Conservation (phyloP, 768 basidiomycete genomes). For the Obba rivulosa region DNA sequence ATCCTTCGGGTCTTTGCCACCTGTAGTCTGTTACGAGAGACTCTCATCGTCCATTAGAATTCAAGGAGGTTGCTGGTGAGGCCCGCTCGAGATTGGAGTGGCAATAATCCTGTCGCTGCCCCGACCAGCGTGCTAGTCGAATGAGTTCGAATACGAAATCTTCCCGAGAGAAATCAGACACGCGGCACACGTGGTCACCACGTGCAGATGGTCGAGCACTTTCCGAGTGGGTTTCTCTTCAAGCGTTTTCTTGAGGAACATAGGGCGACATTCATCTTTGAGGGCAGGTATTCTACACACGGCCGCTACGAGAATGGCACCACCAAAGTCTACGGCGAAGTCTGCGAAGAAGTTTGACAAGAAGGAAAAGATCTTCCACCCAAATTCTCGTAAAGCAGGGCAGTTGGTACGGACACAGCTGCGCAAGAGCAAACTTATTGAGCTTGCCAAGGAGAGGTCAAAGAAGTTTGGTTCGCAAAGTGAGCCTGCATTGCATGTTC, state of each 20-base stretch:
- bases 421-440: slow-evolving; percentile 63
- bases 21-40: too few species aligned
- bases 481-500: slow-evolving; percentile 20
- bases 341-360: slow-evolving; percentile 19
- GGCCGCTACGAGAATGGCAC: slow-evolving; percentile 11
- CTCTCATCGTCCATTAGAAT: too few species aligned
- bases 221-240: neutral
- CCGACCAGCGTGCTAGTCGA: too few species aligned
- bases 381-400: slow-evolving; percentile 76
- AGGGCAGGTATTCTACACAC: too few species aligned
- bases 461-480: slow-evolving; percentile 55
- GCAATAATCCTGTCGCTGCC: too few species aligned
- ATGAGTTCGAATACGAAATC: too few species aligned
- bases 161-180: too few species aligned
- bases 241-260: too few species aligned
- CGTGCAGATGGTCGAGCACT: slow-evolving; percentile 1
- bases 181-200: neutral
- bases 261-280: too few species aligned
- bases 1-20: too few species aligned
- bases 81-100: too few species aligned
- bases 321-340: slow-evolving; percentile 26
- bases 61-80: too few species aligned
- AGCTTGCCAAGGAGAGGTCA: slow-evolving; percentile 46
- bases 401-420: slow-evolving; percentile 64
- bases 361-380: slow-evolving; percentile 78